Percentiles rank a stretch among this genome's conserved stretches.
phyloP scores from a whole-genome alignment of 495 filamentous ascomycete genomes.

The Glonium stellatum region DNA sequence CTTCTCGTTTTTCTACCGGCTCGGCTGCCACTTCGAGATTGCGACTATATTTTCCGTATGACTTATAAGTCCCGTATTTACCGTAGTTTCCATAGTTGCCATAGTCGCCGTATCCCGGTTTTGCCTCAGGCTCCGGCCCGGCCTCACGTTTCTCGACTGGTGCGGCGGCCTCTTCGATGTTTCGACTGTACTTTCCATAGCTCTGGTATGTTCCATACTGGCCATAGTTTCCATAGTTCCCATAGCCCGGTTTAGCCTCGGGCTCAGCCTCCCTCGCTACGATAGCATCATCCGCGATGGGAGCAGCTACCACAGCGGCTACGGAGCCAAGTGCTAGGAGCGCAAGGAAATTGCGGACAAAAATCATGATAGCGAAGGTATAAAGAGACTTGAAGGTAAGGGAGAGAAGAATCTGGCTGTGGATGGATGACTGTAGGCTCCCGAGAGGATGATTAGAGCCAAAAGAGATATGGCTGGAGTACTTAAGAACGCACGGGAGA shows the following conservation, averaged over 20 bases:
- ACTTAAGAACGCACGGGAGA: background rate
- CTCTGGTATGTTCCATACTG: background rate
- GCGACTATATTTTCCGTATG: background rate
- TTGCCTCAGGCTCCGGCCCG: conserved; percentile 6
- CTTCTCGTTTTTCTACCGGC: background rate
- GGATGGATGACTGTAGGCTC: background rate
- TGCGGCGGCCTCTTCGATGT: background rate
- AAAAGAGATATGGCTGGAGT: background rate
- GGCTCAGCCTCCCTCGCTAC: background rate
- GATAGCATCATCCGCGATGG: background rate
- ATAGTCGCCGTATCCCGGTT: conserved; percentile 21
- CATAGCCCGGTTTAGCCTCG: no score
- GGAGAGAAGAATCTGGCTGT: background rate
- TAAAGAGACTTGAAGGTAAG: background rate
- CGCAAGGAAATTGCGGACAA: background rate
- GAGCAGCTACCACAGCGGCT: background rate
- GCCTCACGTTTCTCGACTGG: background rate
- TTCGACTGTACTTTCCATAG: background rate
- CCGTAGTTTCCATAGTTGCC: conserved; percentile 2
- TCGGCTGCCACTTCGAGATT: background rate
- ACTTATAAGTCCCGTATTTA: background rate
- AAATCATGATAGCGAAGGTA: background rate
- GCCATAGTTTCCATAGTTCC: background rate
- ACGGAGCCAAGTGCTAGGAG: background rate
- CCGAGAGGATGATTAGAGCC: background rate